Evolutionary conservation across 495 filamentous ascomycete genomes (phyloP), one percentile per base, ranked within the genome.

Genomic region (Neurospora sp.): DNA sequence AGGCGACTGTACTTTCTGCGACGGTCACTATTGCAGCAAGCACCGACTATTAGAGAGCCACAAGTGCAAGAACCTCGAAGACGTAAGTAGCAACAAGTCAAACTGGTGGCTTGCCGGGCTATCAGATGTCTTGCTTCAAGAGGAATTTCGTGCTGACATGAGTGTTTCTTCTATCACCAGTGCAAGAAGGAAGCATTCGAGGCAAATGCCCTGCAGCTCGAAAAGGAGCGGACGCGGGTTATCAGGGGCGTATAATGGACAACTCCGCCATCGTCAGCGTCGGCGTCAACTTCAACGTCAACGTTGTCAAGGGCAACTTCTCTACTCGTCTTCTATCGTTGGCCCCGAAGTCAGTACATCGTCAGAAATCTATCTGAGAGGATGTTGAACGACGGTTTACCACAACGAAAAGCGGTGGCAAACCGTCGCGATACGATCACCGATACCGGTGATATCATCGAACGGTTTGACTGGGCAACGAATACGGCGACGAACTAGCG

Each of bases 141-240:
- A 80, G 40, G 80, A 79, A 76, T 69, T 71, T 71, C 72, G 77
- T 79, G 77, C 76, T 75, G 76, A 81, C 79, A 45, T 61, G 53
- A 61, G 12, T 76, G 59, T 72, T 75, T 69, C 68, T 71, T 77
- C 37, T n/a, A 10, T 40, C 73, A 37, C 37, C 76, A 89, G 88
- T 97, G 94, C 88, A 98, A 97, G 88, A 94, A 96, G 85, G 93
- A 97, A 81, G 92, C 90, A 20, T 92, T 96, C 82, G 94, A 95
- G 80, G 89, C 92, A 70, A 99, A 99, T 79, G 92, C 91, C 73
- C 91, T 93, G 77, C 94, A 96, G 86, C 84, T 98, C 79, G 93
- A 97, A 81, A 88, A 89, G 53, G 95, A 98, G 86, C 87, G 94
- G 73, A 99, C 96, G 18, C 83, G 84, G 39, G 84, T 85, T 76